Evolutionary conservation across 176 grass and related monocot genomes (phyloP).

Genomic region (Oryza meridionalis): DNA sequence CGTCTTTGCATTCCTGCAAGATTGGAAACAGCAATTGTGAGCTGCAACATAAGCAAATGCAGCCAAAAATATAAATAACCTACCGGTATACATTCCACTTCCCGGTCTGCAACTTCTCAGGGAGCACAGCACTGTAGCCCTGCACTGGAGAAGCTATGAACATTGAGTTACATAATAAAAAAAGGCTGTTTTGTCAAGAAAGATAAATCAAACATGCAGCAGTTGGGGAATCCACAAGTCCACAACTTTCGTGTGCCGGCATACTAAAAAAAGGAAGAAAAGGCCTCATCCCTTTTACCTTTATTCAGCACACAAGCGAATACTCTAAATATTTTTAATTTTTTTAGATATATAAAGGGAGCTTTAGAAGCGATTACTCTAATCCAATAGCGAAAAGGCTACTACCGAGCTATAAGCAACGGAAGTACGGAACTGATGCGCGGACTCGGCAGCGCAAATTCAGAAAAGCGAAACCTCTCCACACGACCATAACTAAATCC

Average conservation of each 20-base stretch:
- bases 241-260: neutral
- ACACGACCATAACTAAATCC: too few species aligned
- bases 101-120: slow-evolving; percentile 93
- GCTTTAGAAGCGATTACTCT: neutral
- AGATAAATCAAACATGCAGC: neutral
- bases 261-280: neutral
- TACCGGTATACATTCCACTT: slow-evolving; percentile 99
- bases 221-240: neutral
- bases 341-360: too few species aligned
- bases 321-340: too few species aligned
- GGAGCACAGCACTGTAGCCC: slow-evolving; percentile 83
- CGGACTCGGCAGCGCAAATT: neutral
- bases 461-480: neutral
- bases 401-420: neutral
- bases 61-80: slow-evolving; percentile 18
- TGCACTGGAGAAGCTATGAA: slow-evolving; percentile 59
- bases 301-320: too few species aligned
- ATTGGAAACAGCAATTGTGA: slow-evolving; percentile 32
- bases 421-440: too few species aligned
- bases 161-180: neutral
- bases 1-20: slow-evolving; percentile 67
- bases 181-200: neutral
- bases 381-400: neutral
- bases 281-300: too few species aligned
- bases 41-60: slow-evolving; percentile 1